Percentiles rank a stretch among this genome's conserved stretches.
These are phyloP conservation scores for Quercus cerris DNA, from an alignment of 306 rosid genomes.

Conservation along the genomic window DNA sequence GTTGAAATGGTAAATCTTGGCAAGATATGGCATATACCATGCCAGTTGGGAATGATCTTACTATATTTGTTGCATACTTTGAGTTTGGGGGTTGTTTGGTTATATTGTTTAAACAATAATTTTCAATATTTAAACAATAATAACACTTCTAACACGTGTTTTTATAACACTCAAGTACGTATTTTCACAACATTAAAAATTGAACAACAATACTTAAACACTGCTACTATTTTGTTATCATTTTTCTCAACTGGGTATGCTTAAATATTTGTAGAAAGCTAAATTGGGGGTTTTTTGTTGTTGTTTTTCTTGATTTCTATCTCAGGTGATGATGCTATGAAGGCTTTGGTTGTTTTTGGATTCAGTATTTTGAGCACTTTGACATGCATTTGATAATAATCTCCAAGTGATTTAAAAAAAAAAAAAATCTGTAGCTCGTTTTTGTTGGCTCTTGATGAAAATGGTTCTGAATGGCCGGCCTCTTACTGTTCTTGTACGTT, in stretches of 20 bases:
- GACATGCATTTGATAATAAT: background rate
- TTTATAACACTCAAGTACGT: too few species aligned
- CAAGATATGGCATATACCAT: too few species aligned
- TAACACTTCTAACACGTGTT: too few species aligned
- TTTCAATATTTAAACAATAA: too few species aligned
- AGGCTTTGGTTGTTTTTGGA: background rate
- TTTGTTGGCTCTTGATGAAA: constrained; percentile 16
- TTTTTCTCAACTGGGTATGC: background rate
- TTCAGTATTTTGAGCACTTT: constrained; percentile 13
- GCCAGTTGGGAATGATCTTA: background rate
- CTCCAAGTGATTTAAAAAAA: too few species aligned
- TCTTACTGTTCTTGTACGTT: constrained; percentile 13
- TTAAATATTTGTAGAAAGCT: background rate
- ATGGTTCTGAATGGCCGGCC: constrained; percentile 30
- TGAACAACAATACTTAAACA: too few species aligned
- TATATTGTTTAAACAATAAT: too few species aligned
- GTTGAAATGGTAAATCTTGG: too few species aligned
- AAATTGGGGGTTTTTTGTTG: background rate
- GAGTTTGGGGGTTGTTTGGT: background rate
- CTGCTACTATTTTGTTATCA: too few species aligned
- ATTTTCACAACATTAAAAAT: too few species aligned
- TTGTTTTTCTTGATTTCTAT: background rate
- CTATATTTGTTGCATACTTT: background rate
- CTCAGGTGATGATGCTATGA: constrained; percentile 1
- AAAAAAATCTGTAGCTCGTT: background rate